phyloP scores from a whole-genome alignment of 179 eudicot genomes.

The Vitellaria paradoxa region DNA sequence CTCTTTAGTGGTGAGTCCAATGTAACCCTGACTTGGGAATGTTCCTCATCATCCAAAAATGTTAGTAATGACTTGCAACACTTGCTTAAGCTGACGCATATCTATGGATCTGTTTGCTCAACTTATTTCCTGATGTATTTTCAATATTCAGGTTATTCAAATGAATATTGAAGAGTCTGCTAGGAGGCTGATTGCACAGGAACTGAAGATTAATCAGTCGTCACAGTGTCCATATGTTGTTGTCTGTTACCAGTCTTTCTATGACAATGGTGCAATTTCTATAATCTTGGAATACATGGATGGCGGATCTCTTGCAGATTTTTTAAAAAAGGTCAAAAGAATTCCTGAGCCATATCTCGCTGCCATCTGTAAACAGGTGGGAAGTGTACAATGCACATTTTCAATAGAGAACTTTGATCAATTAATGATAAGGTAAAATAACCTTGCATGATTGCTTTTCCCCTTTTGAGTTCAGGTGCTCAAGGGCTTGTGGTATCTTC shows the following conservation, averaged over 20 bases:
- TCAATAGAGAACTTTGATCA: neutral
- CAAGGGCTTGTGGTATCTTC: constrained; percentile 88
- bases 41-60: no score
- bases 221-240: constrained; percentile 85
- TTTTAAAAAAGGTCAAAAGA: constrained; percentile 61
- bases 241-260: constrained; percentile 88
- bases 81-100: neutral
- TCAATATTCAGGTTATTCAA: constrained; percentile 73
- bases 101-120: no score
- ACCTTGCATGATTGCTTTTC: constrained; percentile 3
- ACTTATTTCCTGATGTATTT: constrained; percentile 7
- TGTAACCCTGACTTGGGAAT: no score
- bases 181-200: constrained; percentile 78
- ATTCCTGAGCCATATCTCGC: constrained; percentile 93
- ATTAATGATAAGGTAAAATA: neutral
- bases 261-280: constrained; percentile 88
- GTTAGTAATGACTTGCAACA: no score
- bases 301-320: constrained; percentile 94
- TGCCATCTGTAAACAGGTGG: constrained; percentile 92
- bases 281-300: constrained; percentile 98
- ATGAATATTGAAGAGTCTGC: constrained; percentile 88
- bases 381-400: constrained; percentile 8
- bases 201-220: constrained; percentile 92
- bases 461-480: constrained; percentile 61
- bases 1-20: no score